These are phyloP conservation scores for Flaveria brownii DNA, from an alignment of 129 eudicot genomes.

Conservation along the genomic window DNA sequence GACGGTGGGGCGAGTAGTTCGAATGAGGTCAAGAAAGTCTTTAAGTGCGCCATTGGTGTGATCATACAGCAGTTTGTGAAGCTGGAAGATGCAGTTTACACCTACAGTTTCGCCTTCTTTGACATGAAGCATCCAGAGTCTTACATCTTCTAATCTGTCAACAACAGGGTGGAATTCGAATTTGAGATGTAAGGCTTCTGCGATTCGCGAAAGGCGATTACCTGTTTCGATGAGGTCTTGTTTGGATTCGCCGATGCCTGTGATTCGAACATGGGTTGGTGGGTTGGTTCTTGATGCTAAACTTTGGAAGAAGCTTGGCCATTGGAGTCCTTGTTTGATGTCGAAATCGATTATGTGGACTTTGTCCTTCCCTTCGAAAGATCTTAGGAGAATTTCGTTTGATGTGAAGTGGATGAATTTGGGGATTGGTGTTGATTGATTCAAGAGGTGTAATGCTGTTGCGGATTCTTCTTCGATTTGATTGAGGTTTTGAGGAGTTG, in stretches of 20 bases:
- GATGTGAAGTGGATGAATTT: slow-evolving; percentile 86
- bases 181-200: slow-evolving; percentile 55
- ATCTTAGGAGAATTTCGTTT: slow-evolving; percentile 73
- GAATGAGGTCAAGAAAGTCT: slow-evolving; percentile 69
- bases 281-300: slow-evolving; percentile 64
- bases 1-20: slow-evolving; percentile 65
- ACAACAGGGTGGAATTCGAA: slow-evolving; percentile 87
- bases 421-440: slow-evolving; percentile 76
- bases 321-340: slow-evolving; percentile 89
- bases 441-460: slow-evolving; percentile 61
- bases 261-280: slow-evolving; percentile 81
- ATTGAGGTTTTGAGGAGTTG: slow-evolving; percentile 55
- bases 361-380: slow-evolving; percentile 71
- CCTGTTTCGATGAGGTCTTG: slow-evolving; percentile 85
- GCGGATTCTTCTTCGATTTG: slow-evolving; percentile 57
- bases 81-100: slow-evolving; percentile 67
- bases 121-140: slow-evolving; percentile 96
- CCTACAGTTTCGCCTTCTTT: slow-evolving; percentile 80
- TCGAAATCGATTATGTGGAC: slow-evolving; percentile 91
- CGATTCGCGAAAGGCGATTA: slow-evolving; percentile 61
- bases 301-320: slow-evolving; percentile 88
- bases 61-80: slow-evolving; percentile 82
- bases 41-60: slow-evolving; percentile 43
- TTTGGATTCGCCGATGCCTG: slow-evolving; percentile 83
- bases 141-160: slow-evolving; percentile 83